phyloP scores from a whole-genome alignment of 805 yeast genomes.

The Yarrowia porcina region DNA sequence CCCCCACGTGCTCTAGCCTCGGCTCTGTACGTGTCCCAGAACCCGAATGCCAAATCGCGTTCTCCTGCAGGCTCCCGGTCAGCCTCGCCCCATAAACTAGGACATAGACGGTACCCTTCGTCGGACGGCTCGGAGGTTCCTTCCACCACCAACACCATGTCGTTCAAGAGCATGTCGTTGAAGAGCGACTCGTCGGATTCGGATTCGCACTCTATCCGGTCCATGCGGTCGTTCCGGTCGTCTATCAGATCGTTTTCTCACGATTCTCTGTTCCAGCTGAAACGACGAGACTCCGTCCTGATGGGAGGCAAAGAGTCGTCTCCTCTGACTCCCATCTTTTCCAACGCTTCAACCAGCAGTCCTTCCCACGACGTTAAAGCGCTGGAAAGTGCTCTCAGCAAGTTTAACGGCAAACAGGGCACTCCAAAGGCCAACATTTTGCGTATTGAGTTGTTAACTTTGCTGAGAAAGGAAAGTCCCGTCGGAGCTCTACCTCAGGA shows the following conservation, averaged over 20 bases:
- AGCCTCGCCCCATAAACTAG: background rate
- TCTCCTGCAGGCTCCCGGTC: background rate
- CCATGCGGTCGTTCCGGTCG: conserved; percentile 15
- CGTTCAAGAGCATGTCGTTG: background rate
- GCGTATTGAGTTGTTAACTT: conserved; percentile 45
- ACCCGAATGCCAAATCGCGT: conserved; percentile 5
- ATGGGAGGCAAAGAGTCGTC: background rate
- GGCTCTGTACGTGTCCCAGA: background rate
- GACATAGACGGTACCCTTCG: background rate
- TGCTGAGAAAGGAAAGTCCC: conserved; percentile 34
- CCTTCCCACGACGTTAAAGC: conserved; percentile 32
- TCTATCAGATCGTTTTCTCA: conserved; percentile 24
- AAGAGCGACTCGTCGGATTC: conserved; percentile 14
- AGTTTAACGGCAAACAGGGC: conserved; percentile 36
- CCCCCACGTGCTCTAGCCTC: background rate
- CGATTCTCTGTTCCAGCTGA: conserved; percentile 19
- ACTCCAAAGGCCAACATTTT: conserved; percentile 40
- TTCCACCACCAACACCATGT: background rate
- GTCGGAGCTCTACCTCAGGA: conserved; percentile 30
- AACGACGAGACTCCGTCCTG: background rate
- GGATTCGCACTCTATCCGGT: conserved; percentile 4
- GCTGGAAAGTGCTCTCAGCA: conserved; percentile 35
- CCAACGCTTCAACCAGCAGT: background rate
- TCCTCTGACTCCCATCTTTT: conserved; percentile 10
- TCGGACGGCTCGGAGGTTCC: background rate